These are phyloP conservation scores for Bassia scoparia DNA, from an alignment of 148 eudicot genomes.

Conservation along the genomic window DNA sequence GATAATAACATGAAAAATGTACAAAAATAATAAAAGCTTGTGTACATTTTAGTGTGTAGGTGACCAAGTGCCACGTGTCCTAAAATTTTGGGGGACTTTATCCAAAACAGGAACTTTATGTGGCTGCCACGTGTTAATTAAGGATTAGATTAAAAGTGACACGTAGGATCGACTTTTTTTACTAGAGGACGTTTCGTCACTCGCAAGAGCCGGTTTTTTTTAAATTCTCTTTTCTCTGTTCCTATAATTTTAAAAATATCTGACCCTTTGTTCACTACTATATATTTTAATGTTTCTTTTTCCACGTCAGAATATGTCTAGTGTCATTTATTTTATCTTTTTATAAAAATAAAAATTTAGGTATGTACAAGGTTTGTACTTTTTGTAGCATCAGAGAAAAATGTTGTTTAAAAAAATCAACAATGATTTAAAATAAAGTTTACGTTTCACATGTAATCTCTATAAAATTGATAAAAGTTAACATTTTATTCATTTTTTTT, in stretches of 20 bases:
- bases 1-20: background rate
- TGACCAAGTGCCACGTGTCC: conserved; percentile 21
- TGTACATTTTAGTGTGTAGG: background rate
- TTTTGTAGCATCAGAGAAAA: too few species aligned
- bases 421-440: too few species aligned
- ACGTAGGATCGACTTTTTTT: conserved; percentile 24
- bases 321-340: background rate
- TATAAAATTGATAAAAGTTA: too few species aligned
- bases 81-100: background rate
- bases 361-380: too few species aligned
- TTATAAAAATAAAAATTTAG: too few species aligned
- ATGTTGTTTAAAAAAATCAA: too few species aligned
- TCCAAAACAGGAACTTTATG: conserved; percentile 20
- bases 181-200: conserved; percentile 16
- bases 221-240: conserved; percentile 1
- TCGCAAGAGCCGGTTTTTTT: conserved; percentile 33
- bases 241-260: conserved; percentile 17
- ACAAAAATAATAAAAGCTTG: too few species aligned
- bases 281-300: background rate
- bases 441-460: too few species aligned
- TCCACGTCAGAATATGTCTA: conserved; percentile 5
- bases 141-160: conserved; percentile 31
- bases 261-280: background rate
- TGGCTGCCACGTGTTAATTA: conserved; percentile 18
- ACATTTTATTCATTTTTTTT: too few species aligned